Base-by-base conservation (phyloP, 164 flowering plant genomes). In the Saururus chinensis region DNA sequence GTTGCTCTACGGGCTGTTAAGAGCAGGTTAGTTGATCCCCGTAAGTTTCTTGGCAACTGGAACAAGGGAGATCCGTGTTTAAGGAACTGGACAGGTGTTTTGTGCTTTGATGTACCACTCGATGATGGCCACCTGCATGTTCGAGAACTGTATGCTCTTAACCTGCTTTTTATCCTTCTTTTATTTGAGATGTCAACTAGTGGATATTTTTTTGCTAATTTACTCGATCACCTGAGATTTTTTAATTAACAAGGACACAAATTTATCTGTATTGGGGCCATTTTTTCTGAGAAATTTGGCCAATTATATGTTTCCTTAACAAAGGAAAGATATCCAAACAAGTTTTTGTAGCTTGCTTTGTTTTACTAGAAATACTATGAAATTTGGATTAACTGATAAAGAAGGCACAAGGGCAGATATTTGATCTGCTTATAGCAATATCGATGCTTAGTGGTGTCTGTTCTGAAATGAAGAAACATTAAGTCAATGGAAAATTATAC, bases 61-160 rank as follows among this genome's bases (percentile, higher is more conserved):
- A 71, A 59, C 13, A 66, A 72, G 54, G 80, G 82, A 3, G 96
- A 91, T 77, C 97, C 98, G 22, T 91, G 98, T 66, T 60, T 60
- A n/a, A 70, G 84, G 25, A 79, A 86, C 55, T 91, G 98, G 98
- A 84, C 75, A 0, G 96, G 93, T 54, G 78, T 91, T 45, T 1
- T 72, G 4, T 91, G 98, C 76, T 66, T 35, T 64, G 61, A 74
- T 60, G 25, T 56, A n/a, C 19, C 62, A 45, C 35, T n/a, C 19
- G 51, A 51, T 59, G 92, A 88, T 71, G 90, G 80, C 19, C 81
- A 86, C 66, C 71, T 80, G 56, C 98, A 86, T 63, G 80, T 88
- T 57, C 58, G 19, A 19, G 82, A 81, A 63, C 67, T 90, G 97
- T 87, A 87, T 51, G 86, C 51, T 41, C 45, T 26, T 26, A 26